Percentiles rank a stretch among this genome's conserved stretches.
These are phyloP conservation scores for Colletotrichum tropicale DNA, from an alignment of 2,329 filamentous ascomycete genomes.

Conservation along the genomic window DNA sequence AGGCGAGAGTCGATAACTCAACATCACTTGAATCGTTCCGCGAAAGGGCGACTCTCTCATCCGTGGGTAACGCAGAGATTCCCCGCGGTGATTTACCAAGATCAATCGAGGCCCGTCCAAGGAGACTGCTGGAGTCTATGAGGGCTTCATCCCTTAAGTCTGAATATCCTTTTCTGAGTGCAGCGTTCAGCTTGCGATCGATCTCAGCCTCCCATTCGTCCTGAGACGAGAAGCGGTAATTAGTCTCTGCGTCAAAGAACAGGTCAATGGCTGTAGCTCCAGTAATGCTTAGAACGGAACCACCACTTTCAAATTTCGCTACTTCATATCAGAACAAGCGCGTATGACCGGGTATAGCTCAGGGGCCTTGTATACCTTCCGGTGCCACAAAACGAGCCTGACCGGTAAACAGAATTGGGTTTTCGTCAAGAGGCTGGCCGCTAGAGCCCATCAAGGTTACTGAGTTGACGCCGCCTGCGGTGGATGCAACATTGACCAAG, in stretches of 20 bases:
- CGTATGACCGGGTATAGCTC: background rate
- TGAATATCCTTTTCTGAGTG: slow-evolving; percentile 22
- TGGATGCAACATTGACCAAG: slow-evolving; percentile 13
- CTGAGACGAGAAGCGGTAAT: slow-evolving; percentile 26
- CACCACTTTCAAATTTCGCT: background rate
- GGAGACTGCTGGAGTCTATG: slow-evolving; percentile 24
- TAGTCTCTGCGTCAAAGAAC: slow-evolving; percentile 29
- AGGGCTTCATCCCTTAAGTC: slow-evolving; percentile 19
- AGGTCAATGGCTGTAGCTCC: slow-evolving; percentile 27
- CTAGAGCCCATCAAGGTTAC: slow-evolving; percentile 26
- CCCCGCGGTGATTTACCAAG: slow-evolving; percentile 17
- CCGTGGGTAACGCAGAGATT: background rate
- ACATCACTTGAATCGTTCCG: slow-evolving; percentile 25
- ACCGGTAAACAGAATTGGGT: slow-evolving; percentile 26
- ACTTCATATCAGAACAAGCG: background rate
- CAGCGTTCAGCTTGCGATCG: slow-evolving; percentile 25
- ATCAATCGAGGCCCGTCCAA: slow-evolving; percentile 24
- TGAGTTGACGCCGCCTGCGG: slow-evolving; percentile 24
- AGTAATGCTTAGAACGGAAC: slow-evolving; percentile 14
- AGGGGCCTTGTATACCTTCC: slow-evolving; percentile 15
- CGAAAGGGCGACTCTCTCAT: slow-evolving; percentile 9
- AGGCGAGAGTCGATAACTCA: slow-evolving; percentile 29
- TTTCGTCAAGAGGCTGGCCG: slow-evolving; percentile 19
- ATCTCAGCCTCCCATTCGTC: slow-evolving; percentile 26
- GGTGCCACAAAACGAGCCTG: slow-evolving; percentile 20